phyloP scores from a whole-genome alignment of 257 asterid species.

The Anisodus tanguticus region DNA sequence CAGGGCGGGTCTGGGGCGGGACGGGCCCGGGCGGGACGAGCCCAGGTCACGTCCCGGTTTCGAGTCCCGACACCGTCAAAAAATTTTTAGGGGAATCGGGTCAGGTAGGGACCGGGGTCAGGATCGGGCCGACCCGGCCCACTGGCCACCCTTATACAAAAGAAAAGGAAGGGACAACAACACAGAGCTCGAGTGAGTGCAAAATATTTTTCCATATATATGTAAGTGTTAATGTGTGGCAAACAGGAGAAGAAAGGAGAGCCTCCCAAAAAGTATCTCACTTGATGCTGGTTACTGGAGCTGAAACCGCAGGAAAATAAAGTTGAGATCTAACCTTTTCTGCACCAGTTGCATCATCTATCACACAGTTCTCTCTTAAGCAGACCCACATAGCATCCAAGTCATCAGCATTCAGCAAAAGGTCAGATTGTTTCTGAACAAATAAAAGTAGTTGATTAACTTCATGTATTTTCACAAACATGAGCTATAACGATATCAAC shows the following conservation, averaged over 20 bases:
- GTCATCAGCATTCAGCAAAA: conserved; percentile 96
- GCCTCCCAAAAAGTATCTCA: not conserved
- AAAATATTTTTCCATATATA: not conserved
- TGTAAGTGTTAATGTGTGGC: not conserved
- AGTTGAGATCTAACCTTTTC: conserved; percentile 69
- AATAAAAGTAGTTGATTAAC: conserved; percentile 29
- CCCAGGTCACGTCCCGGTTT: too few relatives aligned
- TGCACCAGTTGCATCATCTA: conserved; percentile 99
- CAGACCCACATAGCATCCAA: conserved; percentile 99
- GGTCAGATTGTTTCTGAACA: conserved; percentile 96
- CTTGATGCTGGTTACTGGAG: not conserved
- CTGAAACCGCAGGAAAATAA: conserved; percentile 11
- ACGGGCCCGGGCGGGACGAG: too few relatives aligned
- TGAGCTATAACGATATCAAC: not conserved
- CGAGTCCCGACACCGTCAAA: too few relatives aligned
- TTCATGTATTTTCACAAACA: not conserved
- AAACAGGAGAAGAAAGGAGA: not conserved
- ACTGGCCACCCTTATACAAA: too few relatives aligned
- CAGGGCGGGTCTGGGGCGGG: too few relatives aligned
- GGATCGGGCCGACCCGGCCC: too few relatives aligned
- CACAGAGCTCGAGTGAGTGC: not conserved
- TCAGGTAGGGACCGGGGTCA: too few relatives aligned
- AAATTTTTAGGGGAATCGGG: too few relatives aligned
- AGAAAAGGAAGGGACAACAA: not conserved
- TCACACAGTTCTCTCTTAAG: conserved; percentile 95